Percentiles rank a stretch among this genome's conserved stretches.
Evolutionary conservation across 495 filamentous ascomycete species (phyloP).

Genomic region (Penicillium samsonianum): DNA sequence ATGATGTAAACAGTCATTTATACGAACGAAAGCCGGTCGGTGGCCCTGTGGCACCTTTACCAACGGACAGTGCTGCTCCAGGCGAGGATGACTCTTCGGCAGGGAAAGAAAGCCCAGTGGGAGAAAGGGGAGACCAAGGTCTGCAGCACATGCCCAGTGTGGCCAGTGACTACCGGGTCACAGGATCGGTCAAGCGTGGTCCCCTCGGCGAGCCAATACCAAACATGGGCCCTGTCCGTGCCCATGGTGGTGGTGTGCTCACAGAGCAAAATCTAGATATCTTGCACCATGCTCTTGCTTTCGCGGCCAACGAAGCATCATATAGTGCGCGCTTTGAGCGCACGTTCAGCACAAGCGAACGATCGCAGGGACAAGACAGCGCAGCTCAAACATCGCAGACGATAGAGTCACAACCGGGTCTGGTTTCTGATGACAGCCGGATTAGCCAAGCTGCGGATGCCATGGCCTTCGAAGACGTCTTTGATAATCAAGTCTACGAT

Average conservation of each 20-base stretch:
- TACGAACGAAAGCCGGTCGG: constrained; percentile 42
- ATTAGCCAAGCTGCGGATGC: constrained; percentile 43
- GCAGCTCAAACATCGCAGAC: constrained; percentile 30
- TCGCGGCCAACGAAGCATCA: constrained; percentile 73
- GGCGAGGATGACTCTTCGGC: constrained; percentile 11
- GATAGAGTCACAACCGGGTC: constrained; percentile 52
- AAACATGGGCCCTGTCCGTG: constrained; percentile 32
- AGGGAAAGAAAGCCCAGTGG: constrained; percentile 19
- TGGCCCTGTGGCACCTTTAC: constrained; percentile 14
- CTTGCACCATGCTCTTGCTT: constrained; percentile 79
- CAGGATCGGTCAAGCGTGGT: constrained; percentile 27
- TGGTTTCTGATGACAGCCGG: constrained; percentile 49
- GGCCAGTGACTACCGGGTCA: constrained; percentile 39
- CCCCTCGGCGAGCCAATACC: constrained; percentile 33
- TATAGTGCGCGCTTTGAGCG: constrained; percentile 67
- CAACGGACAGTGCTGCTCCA: constrained; percentile 9
- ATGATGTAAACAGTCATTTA: constrained; percentile 58
- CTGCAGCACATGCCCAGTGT: constrained; percentile 46
- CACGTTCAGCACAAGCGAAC: constrained; percentile 45
- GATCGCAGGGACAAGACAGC: constrained; percentile 41
- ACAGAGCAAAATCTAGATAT: constrained; percentile 64
- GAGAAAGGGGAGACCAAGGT: constrained; percentile 22
- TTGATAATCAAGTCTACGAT: constrained; percentile 57
- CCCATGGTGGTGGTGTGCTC: constrained; percentile 43
- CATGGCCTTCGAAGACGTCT: constrained; percentile 45